Base-by-base conservation (phyloP, 371 early-diverging fungal genomes). In the Homolaphlyctis polyrhiza region DNA sequence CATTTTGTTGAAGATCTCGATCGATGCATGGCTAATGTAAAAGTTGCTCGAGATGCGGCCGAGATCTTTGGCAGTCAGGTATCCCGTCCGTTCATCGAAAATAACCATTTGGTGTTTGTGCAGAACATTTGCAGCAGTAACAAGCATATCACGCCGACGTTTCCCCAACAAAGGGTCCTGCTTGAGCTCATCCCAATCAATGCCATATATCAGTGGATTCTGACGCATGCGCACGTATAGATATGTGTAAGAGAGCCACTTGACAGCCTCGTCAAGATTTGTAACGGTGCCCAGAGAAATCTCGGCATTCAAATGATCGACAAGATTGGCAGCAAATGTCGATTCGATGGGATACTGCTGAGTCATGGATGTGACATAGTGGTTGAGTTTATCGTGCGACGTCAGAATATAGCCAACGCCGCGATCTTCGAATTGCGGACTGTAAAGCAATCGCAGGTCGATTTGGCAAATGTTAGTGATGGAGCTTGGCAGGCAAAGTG, bases 241-340 rank as follows among this genome's bases (percentile, higher is more conserved):
- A 76, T 96, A 99, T 1, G 99, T 99, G 80, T 95, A 96, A 54
- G 93, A 91, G 32, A 99, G 86, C 99, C 99, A 99, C 1, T 87
- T 82, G 11, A 97, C 88, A 0, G 93, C 99, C 71, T 98, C 99
- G 62, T 91, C 89, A 32, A 96, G 74, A 63, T 82, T 94, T 30
- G 92, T 92, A 0, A 99, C 95, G 0, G 96, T 96, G 16, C 97
- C 95, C 30, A 99, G 75, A 1, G 92, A 84, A 50, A 99, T 92
- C 71, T 99, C 99, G 36, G 99, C 96, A 73, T 97, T 98, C 64
- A 99, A 75, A 67, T 94, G 91, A 67, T 99, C 97, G 16, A 88
- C 88, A 70, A 99, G 83, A 51, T 89, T 82, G 39, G 84, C 83
- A 29, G 92, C 87, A 67, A 99, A 93, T 57, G 81, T 82, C 8